Conservation (phyloP, 345 rosid species). For the Salix caprea region DNA sequence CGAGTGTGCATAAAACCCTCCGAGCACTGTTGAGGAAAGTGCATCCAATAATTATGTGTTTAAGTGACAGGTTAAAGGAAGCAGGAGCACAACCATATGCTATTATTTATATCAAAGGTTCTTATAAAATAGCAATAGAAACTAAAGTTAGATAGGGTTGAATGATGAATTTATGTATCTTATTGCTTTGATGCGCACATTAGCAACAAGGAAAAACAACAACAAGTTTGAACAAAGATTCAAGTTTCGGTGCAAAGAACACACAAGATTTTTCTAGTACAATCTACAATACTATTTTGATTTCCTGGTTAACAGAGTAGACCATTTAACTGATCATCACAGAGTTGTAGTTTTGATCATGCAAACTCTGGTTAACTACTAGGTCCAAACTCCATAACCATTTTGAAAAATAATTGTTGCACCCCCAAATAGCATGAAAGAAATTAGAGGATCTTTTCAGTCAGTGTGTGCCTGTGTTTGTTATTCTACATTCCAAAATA, state of each 20-base stretch:
- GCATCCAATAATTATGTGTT: constrained; percentile 6
- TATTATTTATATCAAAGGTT: not conserved
- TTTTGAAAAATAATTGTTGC: not conserved
- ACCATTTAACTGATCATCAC: not conserved
- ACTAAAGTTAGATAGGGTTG: not conserved
- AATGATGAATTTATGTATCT: not conserved
- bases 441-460: not conserved
- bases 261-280: not conserved
- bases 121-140: not conserved
- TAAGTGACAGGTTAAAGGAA: not conserved
- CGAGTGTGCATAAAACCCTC: constrained; percentile 97
- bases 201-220: not conserved
- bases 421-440: too few relatives aligned
- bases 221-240: not conserved
- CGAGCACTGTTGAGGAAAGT: constrained; percentile 51
- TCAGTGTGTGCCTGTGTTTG: not conserved
- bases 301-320: not conserved
- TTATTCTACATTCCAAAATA: not conserved
- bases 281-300: not conserved
- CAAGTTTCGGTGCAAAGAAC: not conserved
- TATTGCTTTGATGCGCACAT: not conserved
- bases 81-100: not conserved
- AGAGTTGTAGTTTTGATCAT: not conserved
- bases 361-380: not conserved
- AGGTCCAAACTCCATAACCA: not conserved